Conservation (phyloP, 768 basidiomycete genomes). For the Mycena vitilis region DNA sequence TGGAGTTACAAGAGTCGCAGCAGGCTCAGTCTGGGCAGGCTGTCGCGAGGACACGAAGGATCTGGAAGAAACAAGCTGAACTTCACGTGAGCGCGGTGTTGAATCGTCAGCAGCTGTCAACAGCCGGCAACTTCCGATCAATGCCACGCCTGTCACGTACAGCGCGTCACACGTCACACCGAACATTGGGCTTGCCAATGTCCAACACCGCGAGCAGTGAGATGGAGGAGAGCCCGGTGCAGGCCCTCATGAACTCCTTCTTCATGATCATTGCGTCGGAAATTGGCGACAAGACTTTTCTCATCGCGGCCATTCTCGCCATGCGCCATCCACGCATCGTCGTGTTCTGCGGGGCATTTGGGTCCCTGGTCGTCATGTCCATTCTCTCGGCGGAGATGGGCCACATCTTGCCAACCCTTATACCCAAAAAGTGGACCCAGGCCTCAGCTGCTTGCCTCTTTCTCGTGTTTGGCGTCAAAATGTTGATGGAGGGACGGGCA, state of each 20-base stretch:
- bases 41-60: neutral
- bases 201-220: slow-evolving; percentile 6
- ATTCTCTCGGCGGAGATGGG: slow-evolving; percentile 94
- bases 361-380: slow-evolving; percentile 92
- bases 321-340: slow-evolving; percentile 90
- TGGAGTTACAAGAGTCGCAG: slow-evolving; percentile 14
- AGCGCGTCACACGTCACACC: too few species aligned
- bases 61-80: neutral
- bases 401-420: slow-evolving; percentile 85
- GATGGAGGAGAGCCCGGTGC: slow-evolving; percentile 47
- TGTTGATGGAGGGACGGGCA: slow-evolving; percentile 85
- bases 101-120: neutral
- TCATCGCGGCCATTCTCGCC: slow-evolving; percentile 85
- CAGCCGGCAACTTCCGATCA: neutral
- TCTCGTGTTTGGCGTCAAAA: slow-evolving; percentile 89
- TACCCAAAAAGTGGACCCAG: slow-evolving; percentile 79
- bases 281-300: slow-evolving; percentile 97
- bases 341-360: slow-evolving; percentile 91
- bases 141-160: too few species aligned
- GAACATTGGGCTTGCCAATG: slow-evolving; percentile 2
- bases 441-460: slow-evolving; percentile 84
- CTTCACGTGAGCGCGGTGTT: slow-evolving; percentile 16
- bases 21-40: slow-evolving; percentile 14
- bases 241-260: slow-evolving; percentile 83
- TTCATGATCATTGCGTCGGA: slow-evolving; percentile 93